These are phyloP conservation scores for Fusarium pseudonygamai DNA, from an alignment of 2,329 filamentous ascomycete genomes.

Conservation along the genomic window DNA sequence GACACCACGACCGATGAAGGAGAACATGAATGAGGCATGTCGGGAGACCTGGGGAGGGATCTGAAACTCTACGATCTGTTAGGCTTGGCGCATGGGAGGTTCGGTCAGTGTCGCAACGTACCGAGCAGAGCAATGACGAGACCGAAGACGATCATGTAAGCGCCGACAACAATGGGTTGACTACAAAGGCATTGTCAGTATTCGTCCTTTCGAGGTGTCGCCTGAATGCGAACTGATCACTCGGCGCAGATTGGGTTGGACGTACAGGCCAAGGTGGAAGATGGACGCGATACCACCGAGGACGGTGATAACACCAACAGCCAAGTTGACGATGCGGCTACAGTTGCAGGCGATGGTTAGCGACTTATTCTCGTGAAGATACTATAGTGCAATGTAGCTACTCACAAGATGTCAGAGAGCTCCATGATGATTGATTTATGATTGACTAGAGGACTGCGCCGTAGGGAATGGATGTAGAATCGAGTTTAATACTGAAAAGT, in stretches of 20 bases:
- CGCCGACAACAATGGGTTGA: slow-evolving; percentile 74
- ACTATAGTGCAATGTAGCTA: slow-evolving; percentile 8
- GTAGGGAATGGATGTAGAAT: slow-evolving; percentile 15
- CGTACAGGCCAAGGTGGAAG: slow-evolving; percentile 70
- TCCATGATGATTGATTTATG: slow-evolving; percentile 70
- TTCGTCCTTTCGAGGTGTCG: neutral
- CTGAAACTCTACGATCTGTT: slow-evolving; percentile 76
- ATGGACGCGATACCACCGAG: slow-evolving; percentile 83
- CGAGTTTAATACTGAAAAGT: slow-evolving; percentile 11
- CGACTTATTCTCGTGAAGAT: slow-evolving; percentile 30
- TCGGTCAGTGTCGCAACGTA: slow-evolving; percentile 43
- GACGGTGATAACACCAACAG: slow-evolving; percentile 85
- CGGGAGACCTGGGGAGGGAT: slow-evolving; percentile 91
- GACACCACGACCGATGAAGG: slow-evolving; percentile 91
- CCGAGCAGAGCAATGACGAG: slow-evolving; percentile 75
- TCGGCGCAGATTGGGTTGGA: slow-evolving; percentile 32
- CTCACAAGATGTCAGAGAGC: slow-evolving; percentile 91
- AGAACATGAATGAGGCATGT: slow-evolving; percentile 98
- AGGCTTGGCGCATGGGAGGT: slow-evolving; percentile 16
- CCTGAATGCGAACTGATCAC: neutral
- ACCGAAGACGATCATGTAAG: slow-evolving; percentile 93
- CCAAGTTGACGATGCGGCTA: slow-evolving; percentile 95
- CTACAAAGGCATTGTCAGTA: slow-evolving; percentile 35
- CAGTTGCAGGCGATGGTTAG: slow-evolving; percentile 48
- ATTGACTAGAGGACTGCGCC: slow-evolving; percentile 1